These are phyloP conservation scores for Bisporella sp. DNA, from an alignment of 2,329 filamentous ascomycete species.

Conservation along the genomic window DNA sequence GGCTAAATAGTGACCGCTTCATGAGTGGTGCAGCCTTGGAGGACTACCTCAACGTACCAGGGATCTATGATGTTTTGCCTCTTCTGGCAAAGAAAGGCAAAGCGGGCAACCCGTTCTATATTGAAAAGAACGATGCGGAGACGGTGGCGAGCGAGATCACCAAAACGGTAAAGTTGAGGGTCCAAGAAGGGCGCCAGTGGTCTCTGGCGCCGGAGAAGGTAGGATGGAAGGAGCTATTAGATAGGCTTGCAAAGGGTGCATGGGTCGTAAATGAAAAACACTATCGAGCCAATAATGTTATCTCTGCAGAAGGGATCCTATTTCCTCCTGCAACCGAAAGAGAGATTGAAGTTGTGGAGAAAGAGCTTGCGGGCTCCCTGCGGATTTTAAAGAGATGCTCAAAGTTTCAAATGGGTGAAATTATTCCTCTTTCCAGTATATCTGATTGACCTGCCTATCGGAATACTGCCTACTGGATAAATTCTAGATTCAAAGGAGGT, in stretches of 20 bases:
- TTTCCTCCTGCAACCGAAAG: not conserved
- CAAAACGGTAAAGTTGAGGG: no score
- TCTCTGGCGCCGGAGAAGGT: constrained; percentile 7
- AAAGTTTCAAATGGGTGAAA: not conserved
- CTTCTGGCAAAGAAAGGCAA: constrained; percentile 7
- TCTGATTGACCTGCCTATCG: no score
- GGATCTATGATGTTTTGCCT: constrained; percentile 12
- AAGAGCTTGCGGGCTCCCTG: not conserved
- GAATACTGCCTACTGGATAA: not conserved
- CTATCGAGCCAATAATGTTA: not conserved
- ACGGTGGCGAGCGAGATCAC: not conserved
- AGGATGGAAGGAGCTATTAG: constrained; percentile 9
- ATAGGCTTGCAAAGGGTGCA: constrained; percentile 8
- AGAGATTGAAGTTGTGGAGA: not conserved
- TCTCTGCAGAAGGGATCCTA: not conserved
- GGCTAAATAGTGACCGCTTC: not conserved
- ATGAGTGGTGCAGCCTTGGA: not conserved
- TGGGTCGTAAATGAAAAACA: constrained; percentile 8
- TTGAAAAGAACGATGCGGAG: constrained; percentile 6
- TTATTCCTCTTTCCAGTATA: not conserved
- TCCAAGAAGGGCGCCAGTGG: no score
- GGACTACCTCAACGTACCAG: constrained; percentile 9
- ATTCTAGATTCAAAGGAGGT: not conserved
- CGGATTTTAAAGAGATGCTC: not conserved
- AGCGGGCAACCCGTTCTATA: constrained; percentile 8